These are phyloP conservation scores for Lactifluus echinatus DNA, from an alignment of 768 basidiomycete genomes.

Conservation along the genomic window DNA sequence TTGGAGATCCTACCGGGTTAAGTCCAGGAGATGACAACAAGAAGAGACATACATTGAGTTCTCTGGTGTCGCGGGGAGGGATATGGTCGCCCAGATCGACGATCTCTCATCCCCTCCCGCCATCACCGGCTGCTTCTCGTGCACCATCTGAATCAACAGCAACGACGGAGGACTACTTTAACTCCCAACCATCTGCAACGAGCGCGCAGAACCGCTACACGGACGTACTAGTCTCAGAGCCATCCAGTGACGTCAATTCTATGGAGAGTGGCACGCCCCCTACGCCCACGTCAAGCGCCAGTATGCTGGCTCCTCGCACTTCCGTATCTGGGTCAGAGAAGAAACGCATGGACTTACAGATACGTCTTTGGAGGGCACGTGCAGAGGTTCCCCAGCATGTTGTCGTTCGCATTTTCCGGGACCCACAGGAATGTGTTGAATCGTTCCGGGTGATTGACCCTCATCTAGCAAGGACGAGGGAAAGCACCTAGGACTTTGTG, in stretches of 20 bases:
- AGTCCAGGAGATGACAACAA: conserved; percentile 6
- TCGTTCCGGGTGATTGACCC: conserved; percentile 32
- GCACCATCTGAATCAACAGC: background rate
- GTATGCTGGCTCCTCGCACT: background rate
- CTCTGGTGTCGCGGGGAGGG: conserved; percentile 1
- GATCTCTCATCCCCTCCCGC: background rate
- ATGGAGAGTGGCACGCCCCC: background rate
- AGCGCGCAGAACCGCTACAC: background rate
- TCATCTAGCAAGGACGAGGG: background rate
- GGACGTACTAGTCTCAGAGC: conserved; percentile 10
- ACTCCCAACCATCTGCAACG: background rate
- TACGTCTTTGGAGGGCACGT: conserved; percentile 54
- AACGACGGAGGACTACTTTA: background rate
- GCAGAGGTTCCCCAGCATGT: conserved; percentile 49
- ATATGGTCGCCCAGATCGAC: background rate
- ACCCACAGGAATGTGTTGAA: conserved; percentile 64
- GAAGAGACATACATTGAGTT: background rate
- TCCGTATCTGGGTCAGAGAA: conserved; percentile 43
- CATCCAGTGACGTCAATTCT: background rate
- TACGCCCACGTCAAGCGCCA: too few relatives aligned
- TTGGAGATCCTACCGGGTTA: conserved; percentile 59
- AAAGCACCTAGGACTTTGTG: background rate
- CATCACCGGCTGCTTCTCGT: background rate
- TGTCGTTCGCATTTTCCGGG: conserved; percentile 54
- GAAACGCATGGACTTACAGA: conserved; percentile 51